Evolutionary conservation across 1,139 yeast genomes (phyloP), one percentile per base, ranked within the genome.

Genomic region (Pichia sp.): DNA sequence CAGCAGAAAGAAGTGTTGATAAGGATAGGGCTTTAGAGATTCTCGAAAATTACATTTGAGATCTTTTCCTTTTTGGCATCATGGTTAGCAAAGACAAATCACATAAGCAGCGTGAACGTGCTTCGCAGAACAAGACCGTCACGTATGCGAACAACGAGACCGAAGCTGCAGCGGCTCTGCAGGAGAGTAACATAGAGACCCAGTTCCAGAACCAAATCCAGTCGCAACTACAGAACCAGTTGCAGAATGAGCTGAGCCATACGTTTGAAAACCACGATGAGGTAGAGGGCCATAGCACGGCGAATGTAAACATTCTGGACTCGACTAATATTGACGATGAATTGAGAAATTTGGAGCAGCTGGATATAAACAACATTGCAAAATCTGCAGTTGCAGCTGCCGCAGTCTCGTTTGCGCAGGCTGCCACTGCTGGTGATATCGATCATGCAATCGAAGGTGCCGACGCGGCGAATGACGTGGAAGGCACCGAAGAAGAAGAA

Each of bases 291-390:
- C 40, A 36, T 13, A 13, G n/a, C 40, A 36, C 10, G 10, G 40
- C 40, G 13, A 36, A 13, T 15, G 40, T 36, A 15, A 47, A 50
- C 15, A 42, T 56, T 5, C 31, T 56, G 10, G 59, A 57, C 30
- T 45, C 57, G 7, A 50, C 59, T n/a, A 57, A 57, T 32, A 57
- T 57, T 15, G 59, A 56, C 46, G 61, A 58, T 46, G 58, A 57
- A 38, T 49, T 56, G 32, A 55, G 54, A 54, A 58, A 53, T 32
- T 41, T 52, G n/a, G 57, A 51, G 13, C 48, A 59, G n/a, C 47
- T 55, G 6, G 57, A 47, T 10, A 54, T 45, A 41, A 53, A 47
- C 11, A 55, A 40, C 36, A 55, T 56, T 41, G 36, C 52, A 13
- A 54, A 53, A 43, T 52, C 52, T 19, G 57, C 58, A 10, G 59